Conservation (phyloP, 306 rosid species). For the Cucurbita moschata region DNA sequence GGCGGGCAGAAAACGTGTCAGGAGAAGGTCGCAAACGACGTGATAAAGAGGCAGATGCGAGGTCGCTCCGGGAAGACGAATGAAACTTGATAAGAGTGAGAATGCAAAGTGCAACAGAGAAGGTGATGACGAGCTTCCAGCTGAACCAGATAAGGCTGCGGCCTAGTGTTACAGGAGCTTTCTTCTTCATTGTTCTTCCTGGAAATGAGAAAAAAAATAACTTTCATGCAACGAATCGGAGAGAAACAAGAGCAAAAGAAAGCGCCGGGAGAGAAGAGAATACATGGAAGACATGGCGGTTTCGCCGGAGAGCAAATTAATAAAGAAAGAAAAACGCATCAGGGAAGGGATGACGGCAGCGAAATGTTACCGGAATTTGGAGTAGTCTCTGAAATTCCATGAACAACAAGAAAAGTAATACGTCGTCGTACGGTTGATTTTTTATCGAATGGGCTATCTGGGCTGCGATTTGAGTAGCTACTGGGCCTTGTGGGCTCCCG, state of each 20-base stretch:
- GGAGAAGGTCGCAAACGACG: conserved; percentile 24
- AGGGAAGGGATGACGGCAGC: not conserved
- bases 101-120: conserved; percentile 40
- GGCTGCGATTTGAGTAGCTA: not conserved
- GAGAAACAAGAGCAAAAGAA: not conserved
- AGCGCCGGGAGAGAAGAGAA: not conserved
- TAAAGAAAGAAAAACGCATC: not conserved
- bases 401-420: not conserved
- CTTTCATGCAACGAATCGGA: not conserved
- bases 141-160: conserved; percentile 37
- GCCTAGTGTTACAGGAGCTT: conserved; percentile 13
- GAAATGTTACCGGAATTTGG: not conserved
- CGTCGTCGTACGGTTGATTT: conserved; percentile 1
- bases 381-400: not conserved
- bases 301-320: not conserved
- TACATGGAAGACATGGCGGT: conserved; percentile 3
- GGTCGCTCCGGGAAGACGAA: conserved; percentile 18
- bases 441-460: conserved; percentile 4
- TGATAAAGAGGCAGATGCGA: conserved; percentile 10
- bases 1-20: conserved; percentile 29
- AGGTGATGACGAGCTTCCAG: conserved; percentile 39
- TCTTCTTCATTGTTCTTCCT: conserved; percentile 29
- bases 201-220: not conserved
- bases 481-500: not conserved
- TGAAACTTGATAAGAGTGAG: conserved; percentile 39